phyloP scores from a whole-genome alignment of 306 rosid genomes.

The Corylus heterophylla region DNA sequence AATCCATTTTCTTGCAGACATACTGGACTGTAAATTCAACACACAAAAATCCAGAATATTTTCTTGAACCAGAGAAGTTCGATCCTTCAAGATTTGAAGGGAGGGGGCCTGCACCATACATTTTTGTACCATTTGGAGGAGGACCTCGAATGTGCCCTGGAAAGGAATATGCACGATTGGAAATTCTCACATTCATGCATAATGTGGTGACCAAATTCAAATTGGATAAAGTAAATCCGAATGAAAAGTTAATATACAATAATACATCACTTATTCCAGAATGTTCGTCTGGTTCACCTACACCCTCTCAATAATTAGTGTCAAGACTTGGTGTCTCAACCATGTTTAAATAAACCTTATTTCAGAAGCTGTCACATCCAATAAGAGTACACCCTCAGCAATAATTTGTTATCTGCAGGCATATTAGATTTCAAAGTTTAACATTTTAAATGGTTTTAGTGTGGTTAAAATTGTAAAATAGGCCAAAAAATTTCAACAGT shows the following conservation, averaged over 20 bases:
- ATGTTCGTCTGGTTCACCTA: conserved; percentile 7
- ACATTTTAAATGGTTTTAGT: no score
- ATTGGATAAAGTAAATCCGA: conserved; percentile 15
- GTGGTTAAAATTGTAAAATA: no score
- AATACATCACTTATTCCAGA: conserved; percentile 3
- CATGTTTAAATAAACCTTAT: not conserved
- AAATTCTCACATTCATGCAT: conserved; percentile 21
- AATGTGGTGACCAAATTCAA: conserved; percentile 15
- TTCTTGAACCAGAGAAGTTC: conserved; percentile 22
- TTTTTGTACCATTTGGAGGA: conserved; percentile 32
- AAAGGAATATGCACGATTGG: conserved; percentile 17
- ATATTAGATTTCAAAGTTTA: no score
- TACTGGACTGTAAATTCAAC: conserved; percentile 16
- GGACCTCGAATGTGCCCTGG: conserved; percentile 34
- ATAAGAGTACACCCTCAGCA: no score
- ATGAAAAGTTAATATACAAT: not conserved
- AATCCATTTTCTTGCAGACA: conserved; percentile 5
- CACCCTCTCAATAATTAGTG: not conserved
- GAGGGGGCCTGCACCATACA: conserved; percentile 11
- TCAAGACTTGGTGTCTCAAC: not conserved
- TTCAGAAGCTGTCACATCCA: not conserved
- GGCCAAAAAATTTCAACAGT: no score
- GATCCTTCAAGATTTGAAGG: conserved; percentile 33
- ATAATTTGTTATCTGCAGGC: no score
- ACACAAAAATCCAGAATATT: conserved; percentile 19